A percentile compares a stretch with the other conserved stretches of the same genome.
Evolutionary conservation across 169 alveolate genomes (phyloP).

Genomic region (Babesia ovata): DNA sequence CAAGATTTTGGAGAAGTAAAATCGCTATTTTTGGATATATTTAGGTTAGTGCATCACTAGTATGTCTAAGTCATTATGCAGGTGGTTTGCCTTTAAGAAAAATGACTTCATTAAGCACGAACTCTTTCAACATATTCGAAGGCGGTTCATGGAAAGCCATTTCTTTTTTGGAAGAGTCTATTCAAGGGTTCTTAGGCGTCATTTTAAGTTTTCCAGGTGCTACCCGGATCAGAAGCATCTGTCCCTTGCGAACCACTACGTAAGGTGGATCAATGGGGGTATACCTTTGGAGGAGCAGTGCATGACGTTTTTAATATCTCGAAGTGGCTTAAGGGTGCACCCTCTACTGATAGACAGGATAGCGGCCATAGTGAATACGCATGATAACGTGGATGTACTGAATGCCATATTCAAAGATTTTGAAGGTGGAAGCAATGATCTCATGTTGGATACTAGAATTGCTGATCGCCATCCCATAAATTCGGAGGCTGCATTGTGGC

Average conservation of each 20-base stretch:
- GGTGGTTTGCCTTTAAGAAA: conserved; percentile 55
- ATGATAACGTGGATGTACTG: conserved; percentile 14
- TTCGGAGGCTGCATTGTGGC: conserved; percentile 14
- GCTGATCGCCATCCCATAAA: background rate
- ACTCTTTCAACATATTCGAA: conserved; percentile 30
- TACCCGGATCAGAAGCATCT: conserved; percentile 8
- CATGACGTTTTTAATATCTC: background rate
- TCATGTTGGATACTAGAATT: background rate
- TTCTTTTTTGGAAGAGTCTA: conserved; percentile 57
- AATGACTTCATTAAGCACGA: conserved; percentile 25
- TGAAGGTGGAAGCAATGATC: background rate
- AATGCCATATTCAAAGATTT: conserved; percentile 4
- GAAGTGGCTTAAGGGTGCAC: background rate
- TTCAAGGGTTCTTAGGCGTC: conserved; percentile 31
- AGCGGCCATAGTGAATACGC: background rate
- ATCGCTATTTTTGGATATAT: conserved; percentile 37
- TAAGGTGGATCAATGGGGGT: conserved; percentile 11
- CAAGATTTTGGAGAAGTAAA: conserved; percentile 21
- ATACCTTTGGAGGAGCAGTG: background rate
- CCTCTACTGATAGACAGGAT: conserved; percentile 2
- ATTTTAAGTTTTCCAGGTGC: conserved; percentile 39
- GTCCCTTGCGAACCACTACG: conserved; percentile 4
- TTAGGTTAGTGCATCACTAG: conserved; percentile 5
- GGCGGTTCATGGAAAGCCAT: conserved; percentile 8
- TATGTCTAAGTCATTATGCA: background rate